phyloP scores from a whole-genome alignment of 768 basidiomycete species.

The Calocybe gangraenosa region DNA sequence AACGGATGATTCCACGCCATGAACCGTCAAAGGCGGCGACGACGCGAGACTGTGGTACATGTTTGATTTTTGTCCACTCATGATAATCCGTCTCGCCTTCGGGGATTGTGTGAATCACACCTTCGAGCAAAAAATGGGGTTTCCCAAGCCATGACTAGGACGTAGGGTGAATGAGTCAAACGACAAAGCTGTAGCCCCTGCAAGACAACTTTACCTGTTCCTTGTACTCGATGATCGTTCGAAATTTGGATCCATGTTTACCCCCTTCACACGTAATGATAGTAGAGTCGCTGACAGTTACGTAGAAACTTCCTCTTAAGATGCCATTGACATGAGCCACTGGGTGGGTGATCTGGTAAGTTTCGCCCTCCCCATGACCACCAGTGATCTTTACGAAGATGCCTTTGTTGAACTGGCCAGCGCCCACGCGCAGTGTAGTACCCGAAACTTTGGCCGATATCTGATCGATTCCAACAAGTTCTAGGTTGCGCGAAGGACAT shows the following conservation, averaged over 20 bases:
- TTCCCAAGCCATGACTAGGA: constrained; percentile 82
- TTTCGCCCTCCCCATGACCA: constrained; percentile 71
- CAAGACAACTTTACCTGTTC: constrained; percentile 68
- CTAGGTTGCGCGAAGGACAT: constrained; percentile 71
- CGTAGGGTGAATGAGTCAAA: neutral
- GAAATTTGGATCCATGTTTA: constrained; percentile 54
- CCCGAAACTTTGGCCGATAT: constrained; percentile 91
- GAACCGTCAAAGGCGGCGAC: constrained; percentile 85
- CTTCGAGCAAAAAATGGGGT: constrained; percentile 81
- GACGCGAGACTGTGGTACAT: constrained; percentile 75
- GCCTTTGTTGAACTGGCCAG: constrained; percentile 86
- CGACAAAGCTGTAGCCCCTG: constrained; percentile 2
- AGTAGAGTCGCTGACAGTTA: constrained; percentile 77
- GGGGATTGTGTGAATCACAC: constrained; percentile 81
- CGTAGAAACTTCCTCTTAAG: constrained; percentile 86
- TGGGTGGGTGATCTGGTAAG: constrained; percentile 88
- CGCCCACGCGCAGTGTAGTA: constrained; percentile 75
- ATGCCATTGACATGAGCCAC: constrained; percentile 89
- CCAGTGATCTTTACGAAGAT: constrained; percentile 78
- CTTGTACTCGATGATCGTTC: constrained; percentile 90
- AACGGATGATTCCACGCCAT: constrained; percentile 82
- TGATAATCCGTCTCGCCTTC: constrained; percentile 58
- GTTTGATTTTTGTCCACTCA: constrained; percentile 83
- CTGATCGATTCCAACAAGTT: constrained; percentile 84
- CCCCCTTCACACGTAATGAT: constrained; percentile 80